A percentile compares a stretch with the other conserved stretches of the same genome.
These are phyloP conservation scores for Delphinella strobiligena DNA, from an alignment of 2,329 filamentous ascomycete species.

Conservation along the genomic window DNA sequence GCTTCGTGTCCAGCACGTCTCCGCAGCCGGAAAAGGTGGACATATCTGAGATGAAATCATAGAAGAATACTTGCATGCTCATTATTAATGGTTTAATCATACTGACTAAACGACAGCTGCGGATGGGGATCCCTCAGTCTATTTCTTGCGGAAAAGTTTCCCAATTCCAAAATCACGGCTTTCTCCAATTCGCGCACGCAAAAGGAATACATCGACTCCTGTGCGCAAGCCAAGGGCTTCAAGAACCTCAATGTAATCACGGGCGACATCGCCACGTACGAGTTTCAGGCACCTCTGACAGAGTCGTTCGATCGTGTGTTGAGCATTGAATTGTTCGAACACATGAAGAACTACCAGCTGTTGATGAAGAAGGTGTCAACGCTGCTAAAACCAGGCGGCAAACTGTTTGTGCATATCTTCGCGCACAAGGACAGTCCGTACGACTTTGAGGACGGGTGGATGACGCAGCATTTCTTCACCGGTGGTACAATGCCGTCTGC, in stretches of 20 bases:
- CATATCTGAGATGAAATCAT: too few relatives aligned
- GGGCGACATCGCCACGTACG: constrained; percentile 53
- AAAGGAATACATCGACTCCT: constrained; percentile 52
- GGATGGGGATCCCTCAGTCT: constrained; percentile 57
- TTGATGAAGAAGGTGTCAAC: constrained; percentile 51
- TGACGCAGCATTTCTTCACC: constrained; percentile 62
- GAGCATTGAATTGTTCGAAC: constrained; percentile 61
- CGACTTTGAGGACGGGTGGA: constrained; percentile 61
- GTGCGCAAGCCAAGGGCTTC: constrained; percentile 44
- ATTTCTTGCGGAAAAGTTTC: constrained; percentile 54
- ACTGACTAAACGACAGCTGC: constrained; percentile 33
- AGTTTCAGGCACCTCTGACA: constrained; percentile 34
- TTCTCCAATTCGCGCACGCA: constrained; percentile 61
- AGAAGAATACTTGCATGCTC: too few relatives aligned
- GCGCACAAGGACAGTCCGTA: constrained; percentile 53
- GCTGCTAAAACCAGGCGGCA: constrained; percentile 49
- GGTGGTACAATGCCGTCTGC: constrained; percentile 60
- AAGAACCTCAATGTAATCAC: constrained; percentile 53
- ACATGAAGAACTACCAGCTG: constrained; percentile 64
- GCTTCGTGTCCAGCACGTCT: too few relatives aligned
- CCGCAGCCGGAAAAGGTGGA: too few relatives aligned
- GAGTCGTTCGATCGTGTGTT: constrained; percentile 51
- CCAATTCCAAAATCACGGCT: constrained; percentile 48
- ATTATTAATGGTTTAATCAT: too few relatives aligned
- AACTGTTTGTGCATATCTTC: constrained; percentile 60